These are phyloP conservation scores for Fraxinus sp. DNA, from an alignment of 305 asterid species.

Conservation along the genomic window DNA sequence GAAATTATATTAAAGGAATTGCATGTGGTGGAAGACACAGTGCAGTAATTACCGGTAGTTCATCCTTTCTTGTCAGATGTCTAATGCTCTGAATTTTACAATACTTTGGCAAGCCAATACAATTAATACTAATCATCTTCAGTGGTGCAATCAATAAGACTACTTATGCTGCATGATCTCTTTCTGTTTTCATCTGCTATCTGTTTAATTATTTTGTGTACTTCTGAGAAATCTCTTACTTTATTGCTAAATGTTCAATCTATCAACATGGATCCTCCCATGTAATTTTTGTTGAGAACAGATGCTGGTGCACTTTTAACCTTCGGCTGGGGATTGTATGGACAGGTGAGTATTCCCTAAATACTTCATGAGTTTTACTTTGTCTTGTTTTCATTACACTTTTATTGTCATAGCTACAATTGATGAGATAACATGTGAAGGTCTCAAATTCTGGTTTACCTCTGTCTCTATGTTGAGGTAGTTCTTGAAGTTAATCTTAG, in stretches of 20 bases:
- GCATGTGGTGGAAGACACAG: constrained; percentile 99
- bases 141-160: not conserved
- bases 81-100: not conserved
- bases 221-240: not conserved
- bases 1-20: constrained; percentile 73
- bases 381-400: constrained; percentile 12
- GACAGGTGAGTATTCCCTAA: constrained; percentile 66
- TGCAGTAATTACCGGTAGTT: constrained; percentile 77
- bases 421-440: constrained; percentile 1
- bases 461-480: not conserved
- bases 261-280: constrained; percentile 15
- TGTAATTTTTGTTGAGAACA: constrained; percentile 36
- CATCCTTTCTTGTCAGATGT: not conserved
- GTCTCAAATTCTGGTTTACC: not conserved
- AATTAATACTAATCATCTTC: not conserved
- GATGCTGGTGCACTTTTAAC: constrained; percentile 90
- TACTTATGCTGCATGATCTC: not conserved
- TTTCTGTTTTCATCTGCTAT: not conserved
- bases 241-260: not conserved
- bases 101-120: not conserved
- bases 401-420: not conserved
- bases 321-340: constrained; percentile 98
- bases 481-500: constrained; percentile 4
- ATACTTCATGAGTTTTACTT: constrained; percentile 13
- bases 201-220: not conserved